Conservation (phyloP, 2,329 filamentous ascomycete species). For the Xylariaceae sp. region DNA sequence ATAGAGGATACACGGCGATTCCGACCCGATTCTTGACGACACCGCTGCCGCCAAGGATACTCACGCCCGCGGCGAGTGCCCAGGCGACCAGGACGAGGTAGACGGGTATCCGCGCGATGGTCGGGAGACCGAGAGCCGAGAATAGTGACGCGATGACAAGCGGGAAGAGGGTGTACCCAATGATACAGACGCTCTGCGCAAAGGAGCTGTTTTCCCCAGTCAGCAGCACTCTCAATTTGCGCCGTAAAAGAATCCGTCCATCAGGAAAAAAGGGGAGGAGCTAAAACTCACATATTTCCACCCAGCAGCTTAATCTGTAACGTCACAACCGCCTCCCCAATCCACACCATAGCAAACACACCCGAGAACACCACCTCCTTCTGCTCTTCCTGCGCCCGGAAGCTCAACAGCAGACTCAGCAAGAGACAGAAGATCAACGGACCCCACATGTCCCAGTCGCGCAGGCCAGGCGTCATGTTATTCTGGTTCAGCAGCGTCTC, state of each 20-base stretch:
- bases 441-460: constrained; percentile 98
- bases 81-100: constrained; percentile 85
- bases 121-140: constrained; percentile 75
- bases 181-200: constrained; percentile 95
- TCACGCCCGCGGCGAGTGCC: constrained; percentile 93
- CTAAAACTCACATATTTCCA: constrained; percentile 80
- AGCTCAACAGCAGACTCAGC: constrained; percentile 80
- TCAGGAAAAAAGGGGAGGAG: neutral
- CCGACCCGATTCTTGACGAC: constrained; percentile 93
- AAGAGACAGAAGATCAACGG: constrained; percentile 91
- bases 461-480: constrained; percentile 81
- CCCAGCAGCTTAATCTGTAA: constrained; percentile 94
- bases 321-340: constrained; percentile 95
- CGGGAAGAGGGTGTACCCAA: constrained; percentile 96
- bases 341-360: constrained; percentile 95
- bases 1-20: constrained; percentile 89
- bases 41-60: constrained; percentile 90
- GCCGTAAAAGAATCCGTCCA: too few species aligned
- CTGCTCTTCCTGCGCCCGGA: constrained; percentile 74
- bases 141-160: constrained; percentile 89
- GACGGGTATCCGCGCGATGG: constrained; percentile 81
- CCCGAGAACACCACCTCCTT: constrained; percentile 89
- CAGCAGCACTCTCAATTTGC: too few species aligned
- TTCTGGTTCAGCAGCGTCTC: constrained; percentile 56
- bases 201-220: constrained; percentile 66